Evolutionary conservation across 495 filamentous ascomycete genomes (phyloP).

Genomic region (Penicillium bovifimosum): DNA sequence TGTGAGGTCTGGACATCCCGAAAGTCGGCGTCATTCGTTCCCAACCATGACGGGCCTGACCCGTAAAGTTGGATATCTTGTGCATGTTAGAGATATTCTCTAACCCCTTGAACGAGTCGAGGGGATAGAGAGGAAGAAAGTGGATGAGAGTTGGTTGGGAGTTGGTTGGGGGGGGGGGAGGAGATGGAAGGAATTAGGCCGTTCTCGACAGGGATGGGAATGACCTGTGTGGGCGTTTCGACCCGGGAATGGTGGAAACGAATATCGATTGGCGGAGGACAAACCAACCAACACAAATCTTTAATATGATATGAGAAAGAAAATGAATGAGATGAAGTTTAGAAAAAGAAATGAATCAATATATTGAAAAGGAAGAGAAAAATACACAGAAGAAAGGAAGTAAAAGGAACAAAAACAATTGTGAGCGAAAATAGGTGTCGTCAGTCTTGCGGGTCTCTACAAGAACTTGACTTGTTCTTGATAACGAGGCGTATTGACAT

Average conservation of each 20-base stretch:
- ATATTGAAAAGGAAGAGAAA: not conserved
- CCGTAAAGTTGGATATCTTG: conserved; percentile 83
- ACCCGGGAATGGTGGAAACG: conserved; percentile 32
- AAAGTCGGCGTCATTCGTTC: conserved; percentile 85
- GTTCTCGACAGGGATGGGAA: conserved; percentile 43
- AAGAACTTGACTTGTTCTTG: not conserved
- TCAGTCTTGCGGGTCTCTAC: conserved; percentile 1
- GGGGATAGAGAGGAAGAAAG: conserved; percentile 36
- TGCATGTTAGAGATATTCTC: conserved; percentile 61
- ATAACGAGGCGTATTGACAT: too few species aligned
- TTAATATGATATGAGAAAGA: not conserved
- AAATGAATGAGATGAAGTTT: not conserved
- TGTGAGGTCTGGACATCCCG: conserved; percentile 69
- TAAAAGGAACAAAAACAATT: conserved; percentile 7
- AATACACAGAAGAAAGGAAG: not conserved
- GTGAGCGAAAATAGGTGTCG: not conserved
- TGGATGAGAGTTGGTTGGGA: conserved; percentile 16
- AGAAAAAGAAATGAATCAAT: conserved; percentile 1
- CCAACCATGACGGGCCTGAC: conserved; percentile 81
- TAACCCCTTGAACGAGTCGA: conserved; percentile 39
- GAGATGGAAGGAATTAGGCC: conserved; percentile 18
- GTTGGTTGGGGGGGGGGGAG: conserved; percentile 12
- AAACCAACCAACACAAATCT: conserved; percentile 4
- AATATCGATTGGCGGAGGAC: conserved; percentile 20
- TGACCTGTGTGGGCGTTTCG: conserved; percentile 36